phyloP scores from a whole-genome alignment of 2,329 filamentous ascomycete genomes.

The Neofusicoccum cordaticola region DNA sequence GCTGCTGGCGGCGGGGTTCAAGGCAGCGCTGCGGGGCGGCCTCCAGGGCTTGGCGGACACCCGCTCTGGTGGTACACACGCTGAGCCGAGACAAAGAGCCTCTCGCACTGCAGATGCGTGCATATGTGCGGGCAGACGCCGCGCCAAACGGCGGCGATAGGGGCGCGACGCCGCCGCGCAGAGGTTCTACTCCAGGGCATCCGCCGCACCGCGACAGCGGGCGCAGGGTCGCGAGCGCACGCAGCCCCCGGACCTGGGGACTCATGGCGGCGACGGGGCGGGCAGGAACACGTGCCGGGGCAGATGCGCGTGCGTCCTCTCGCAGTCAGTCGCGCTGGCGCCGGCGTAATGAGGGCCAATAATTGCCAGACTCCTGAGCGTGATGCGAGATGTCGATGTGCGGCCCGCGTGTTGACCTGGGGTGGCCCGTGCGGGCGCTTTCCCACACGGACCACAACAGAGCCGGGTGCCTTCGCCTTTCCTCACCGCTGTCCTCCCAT shows the following conservation, averaged over 20 bases:
- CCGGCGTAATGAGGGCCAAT: not conserved
- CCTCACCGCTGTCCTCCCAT: slow-evolving; percentile 11
- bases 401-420: slow-evolving; percentile 5
- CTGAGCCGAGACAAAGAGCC: not conserved
- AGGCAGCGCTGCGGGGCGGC: slow-evolving; percentile 12
- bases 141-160: not conserved
- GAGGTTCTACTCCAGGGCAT: not conserved
- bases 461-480: slow-evolving; percentile 1
- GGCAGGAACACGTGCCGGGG: not conserved
- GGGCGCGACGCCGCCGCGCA: not conserved
- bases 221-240: not conserved
- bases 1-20: slow-evolving; percentile 8
- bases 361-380: not conserved
- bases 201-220: not conserved
- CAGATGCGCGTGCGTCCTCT: not conserved
- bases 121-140: not conserved
- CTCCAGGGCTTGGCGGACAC: not conserved
- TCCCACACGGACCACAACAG: slow-evolving; percentile 15
- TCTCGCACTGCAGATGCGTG: not conserved
- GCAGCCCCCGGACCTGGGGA: not conserved
- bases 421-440: not conserved
- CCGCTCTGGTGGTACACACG: not conserved
- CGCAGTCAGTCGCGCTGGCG: no score
- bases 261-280: not conserved
- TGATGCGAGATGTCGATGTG: slow-evolving; percentile 11